phyloP scores from a whole-genome alignment of 2,329 filamentous ascomycete species.

The Calycina herbarum region DNA sequence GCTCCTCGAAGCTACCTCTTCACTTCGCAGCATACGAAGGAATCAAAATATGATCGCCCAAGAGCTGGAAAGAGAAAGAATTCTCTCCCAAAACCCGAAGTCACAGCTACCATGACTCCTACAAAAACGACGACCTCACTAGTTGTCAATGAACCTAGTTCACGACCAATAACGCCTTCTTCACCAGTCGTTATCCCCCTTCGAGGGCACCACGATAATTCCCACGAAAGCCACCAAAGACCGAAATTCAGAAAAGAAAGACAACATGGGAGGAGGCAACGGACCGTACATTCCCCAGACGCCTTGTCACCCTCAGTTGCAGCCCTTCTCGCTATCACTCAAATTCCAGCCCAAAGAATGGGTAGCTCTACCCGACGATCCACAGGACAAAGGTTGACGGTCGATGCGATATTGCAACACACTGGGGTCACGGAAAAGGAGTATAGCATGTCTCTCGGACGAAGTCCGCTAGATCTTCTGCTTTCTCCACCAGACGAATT shows the following conservation, averaged over 20 bases:
- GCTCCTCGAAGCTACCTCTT: constrained; percentile 33
- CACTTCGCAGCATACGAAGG: constrained; percentile 22
- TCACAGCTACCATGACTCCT: constrained; percentile 10
- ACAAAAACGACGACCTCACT: constrained; percentile 19
- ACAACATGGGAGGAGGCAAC: constrained; percentile 28
- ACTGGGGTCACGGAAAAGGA: constrained; percentile 54
- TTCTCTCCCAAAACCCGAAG: constrained; percentile 3
- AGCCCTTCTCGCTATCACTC: constrained; percentile 61
- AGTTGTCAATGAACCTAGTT: background rate
- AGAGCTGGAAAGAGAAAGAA: constrained; percentile 11
- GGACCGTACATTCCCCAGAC: constrained; percentile 52
- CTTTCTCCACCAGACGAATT: constrained; percentile 61
- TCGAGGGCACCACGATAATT: constrained; percentile 26
- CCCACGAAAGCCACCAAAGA: constrained; percentile 27
- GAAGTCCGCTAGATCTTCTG: constrained; percentile 58
- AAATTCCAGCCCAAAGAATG: constrained; percentile 52
- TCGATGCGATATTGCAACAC: constrained; percentile 56
- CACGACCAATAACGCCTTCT: constrained; percentile 28
- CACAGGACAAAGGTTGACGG: constrained; percentile 46
- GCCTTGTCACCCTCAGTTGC: constrained; percentile 59
- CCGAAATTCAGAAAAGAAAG: constrained; percentile 27
- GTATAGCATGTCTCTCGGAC: constrained; percentile 53
- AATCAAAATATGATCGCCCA: constrained; percentile 22
- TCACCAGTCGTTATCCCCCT: constrained; percentile 36
- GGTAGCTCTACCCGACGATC: constrained; percentile 24